Base-by-base conservation (phyloP, 768 basidiomycete genomes). In the Cystofilobasidium bisporidii region DNA sequence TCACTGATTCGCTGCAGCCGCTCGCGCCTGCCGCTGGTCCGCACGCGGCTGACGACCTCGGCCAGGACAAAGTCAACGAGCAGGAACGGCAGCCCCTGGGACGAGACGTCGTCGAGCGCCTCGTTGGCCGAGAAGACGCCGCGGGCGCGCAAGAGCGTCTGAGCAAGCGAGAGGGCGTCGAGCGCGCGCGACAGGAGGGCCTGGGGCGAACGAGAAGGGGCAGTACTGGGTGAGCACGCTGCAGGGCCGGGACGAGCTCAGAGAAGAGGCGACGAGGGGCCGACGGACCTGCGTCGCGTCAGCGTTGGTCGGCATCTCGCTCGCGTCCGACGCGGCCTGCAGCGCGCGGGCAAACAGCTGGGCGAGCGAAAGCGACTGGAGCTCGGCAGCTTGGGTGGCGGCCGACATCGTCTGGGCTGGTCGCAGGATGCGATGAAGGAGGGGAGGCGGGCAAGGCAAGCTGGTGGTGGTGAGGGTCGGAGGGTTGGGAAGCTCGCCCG, bases 71-170 rank as follows among this genome's bases (percentile, higher is more conserved):
- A 77, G 17, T 71, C 71, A 0, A 75, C 65, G 60, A 73, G 72
- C 76, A 78, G 75, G 66, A 75, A 78, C 56, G 72, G 73, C 69
- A 78, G 41, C 28, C 77, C 76, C 2, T 69, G 63, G 61, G 76
- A 74, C 11, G 72, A 73, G 22, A 78, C 61, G 64, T 78, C 77
- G 15, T 76, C 77, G 50, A 73, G 61, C 22, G 57, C 38, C 64
- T 78, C 77, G 67, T 78, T 78, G n/a, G 75, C 72, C 20, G 75
- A 76, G 68, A 78, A 78, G 3, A 78, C 72, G 8, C 77, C 77
- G n/a, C 68, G 56, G 24, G 68, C 68, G 47, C 59, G 59, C 3
- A 69, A 47, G 28, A 69, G 57, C 32, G 40, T 50, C 36, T 69
- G 63, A 20, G 63, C 38, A 26, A 69, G 68, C 8, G 50, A n/a